Evolutionary conservation across 768 basidiomycete species (phyloP).

Genomic region (Leccinum imitatum): DNA sequence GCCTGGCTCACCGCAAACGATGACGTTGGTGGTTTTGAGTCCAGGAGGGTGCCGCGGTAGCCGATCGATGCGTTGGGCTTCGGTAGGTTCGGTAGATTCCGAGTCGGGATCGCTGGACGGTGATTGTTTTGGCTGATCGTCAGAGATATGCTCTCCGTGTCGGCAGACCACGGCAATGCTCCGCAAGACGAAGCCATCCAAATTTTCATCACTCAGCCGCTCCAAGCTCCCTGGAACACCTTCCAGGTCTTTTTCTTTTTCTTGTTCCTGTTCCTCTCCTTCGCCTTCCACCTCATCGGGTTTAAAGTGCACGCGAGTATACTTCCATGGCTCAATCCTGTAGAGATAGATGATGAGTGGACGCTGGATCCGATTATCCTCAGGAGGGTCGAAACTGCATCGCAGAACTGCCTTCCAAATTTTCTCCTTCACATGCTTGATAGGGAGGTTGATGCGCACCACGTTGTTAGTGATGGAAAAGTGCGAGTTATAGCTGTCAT

Average conservation of each 20-base stretch:
- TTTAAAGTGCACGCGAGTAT: slow-evolving; percentile 13
- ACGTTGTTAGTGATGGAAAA: slow-evolving; percentile 22
- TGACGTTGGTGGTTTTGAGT: slow-evolving; percentile 33
- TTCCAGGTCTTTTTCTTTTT: background rate
- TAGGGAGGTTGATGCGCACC: slow-evolving; percentile 21
- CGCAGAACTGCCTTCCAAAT: slow-evolving; percentile 26
- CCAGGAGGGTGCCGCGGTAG: slow-evolving; percentile 21
- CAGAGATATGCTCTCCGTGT: background rate
- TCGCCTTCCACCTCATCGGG: background rate
- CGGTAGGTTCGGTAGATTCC: slow-evolving; percentile 8
- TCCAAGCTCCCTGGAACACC: slow-evolving; percentile 24
- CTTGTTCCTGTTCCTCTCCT: background rate
- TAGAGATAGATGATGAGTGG: slow-evolving; percentile 27
- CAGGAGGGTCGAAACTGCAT: slow-evolving; percentile 22
- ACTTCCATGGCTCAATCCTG: slow-evolving; percentile 12
- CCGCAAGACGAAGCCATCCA: slow-evolving; percentile 14
- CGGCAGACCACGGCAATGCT: slow-evolving; percentile 12
- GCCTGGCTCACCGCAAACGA: slow-evolving; percentile 46
- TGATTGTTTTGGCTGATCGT: background rate
- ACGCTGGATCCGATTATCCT: slow-evolving; percentile 8
- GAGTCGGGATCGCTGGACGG: background rate
- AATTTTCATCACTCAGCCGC: slow-evolving; percentile 6
- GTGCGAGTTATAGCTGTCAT: slow-evolving; percentile 10
- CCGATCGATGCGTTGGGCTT: slow-evolving; percentile 19
- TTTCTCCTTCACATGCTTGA: slow-evolving; percentile 15